phyloP scores from a whole-genome alignment of 352 stramenopile genomes.

The Phytophthora pistaciae region DNA sequence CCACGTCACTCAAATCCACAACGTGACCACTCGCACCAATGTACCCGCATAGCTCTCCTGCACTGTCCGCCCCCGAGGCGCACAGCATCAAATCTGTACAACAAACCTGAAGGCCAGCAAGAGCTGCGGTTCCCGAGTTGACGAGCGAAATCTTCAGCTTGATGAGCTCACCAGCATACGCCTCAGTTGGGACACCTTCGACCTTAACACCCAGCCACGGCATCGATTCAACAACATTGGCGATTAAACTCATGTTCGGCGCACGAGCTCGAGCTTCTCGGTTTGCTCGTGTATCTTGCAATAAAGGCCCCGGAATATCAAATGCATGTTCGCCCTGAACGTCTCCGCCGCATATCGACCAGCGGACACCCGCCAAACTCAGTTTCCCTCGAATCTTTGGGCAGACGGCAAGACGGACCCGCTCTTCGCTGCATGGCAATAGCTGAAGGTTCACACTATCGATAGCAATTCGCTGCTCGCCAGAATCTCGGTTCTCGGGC shows the following conservation, averaged over 20 bases:
- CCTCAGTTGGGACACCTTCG: constrained; percentile 46
- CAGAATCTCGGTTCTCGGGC: constrained; percentile 39
- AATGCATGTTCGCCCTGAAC: constrained; percentile 87
- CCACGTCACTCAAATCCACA: constrained; percentile 61
- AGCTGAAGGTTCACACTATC: constrained; percentile 81
- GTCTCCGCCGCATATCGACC: constrained; percentile 85
- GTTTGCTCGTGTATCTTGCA: constrained; percentile 84
- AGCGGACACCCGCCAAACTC: constrained; percentile 75
- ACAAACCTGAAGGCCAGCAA: constrained; percentile 67
- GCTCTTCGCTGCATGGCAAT: constrained; percentile 78
- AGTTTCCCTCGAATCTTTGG: constrained; percentile 68
- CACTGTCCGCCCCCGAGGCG: constrained; percentile 35
- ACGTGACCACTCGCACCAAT: constrained; percentile 76
- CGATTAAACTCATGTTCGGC: constrained; percentile 80
- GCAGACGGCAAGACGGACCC: constrained; percentile 73
- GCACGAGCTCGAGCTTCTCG: constrained; percentile 77
- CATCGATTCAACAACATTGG: constrained; percentile 77
- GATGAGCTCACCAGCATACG: constrained; percentile 74
- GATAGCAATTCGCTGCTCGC: constrained; percentile 56
- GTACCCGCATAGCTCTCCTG: constrained; percentile 51
- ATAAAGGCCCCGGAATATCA: constrained; percentile 77
- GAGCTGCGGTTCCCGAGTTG: constrained; percentile 63
- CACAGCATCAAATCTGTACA: constrained; percentile 76
- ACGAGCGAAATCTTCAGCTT: constrained; percentile 57
- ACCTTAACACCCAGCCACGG: constrained; percentile 85